Percentiles rank a stretch among this genome's conserved stretches.
phyloP scores from a whole-genome alignment of 306 rosid species.

The Crotalaria pallida region DNA sequence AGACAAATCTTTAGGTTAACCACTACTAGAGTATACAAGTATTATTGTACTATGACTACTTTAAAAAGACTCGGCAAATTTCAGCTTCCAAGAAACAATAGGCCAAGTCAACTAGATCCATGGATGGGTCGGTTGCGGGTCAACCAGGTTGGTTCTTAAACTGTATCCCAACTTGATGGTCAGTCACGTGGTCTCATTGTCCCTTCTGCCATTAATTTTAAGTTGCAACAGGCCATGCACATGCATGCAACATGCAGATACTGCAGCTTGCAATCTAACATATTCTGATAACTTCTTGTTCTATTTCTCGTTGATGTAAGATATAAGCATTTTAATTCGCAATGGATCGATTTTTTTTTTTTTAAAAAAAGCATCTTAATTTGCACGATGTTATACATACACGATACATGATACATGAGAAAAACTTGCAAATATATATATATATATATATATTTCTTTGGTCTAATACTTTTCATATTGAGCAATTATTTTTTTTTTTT shows the following conservation, averaged over 20 bases:
- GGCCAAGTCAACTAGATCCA: conserved; percentile 15
- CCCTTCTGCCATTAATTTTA: background rate
- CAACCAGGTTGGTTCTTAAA: conserved; percentile 3
- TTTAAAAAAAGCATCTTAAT: no score
- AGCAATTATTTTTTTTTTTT: no score
- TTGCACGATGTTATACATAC: no score
- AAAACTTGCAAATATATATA: no score
- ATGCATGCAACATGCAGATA: conserved; percentile 4
- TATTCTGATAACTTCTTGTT: background rate
- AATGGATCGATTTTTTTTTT: no score
- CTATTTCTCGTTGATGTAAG: background rate
- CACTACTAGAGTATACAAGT: no score
- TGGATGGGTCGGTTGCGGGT: background rate
- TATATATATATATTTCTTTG: no score
- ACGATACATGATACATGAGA: no score
- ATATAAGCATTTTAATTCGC: no score
- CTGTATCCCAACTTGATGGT: background rate
- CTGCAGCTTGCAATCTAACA: background rate
- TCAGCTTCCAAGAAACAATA: background rate
- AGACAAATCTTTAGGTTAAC: no score
- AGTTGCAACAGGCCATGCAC: conserved; percentile 10
- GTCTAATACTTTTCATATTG: no score
- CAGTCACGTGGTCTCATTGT: conserved; percentile 12
- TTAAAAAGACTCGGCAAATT: background rate
- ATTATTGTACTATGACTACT: no score